Percentiles rank a stretch among this genome's conserved stretches.
Evolutionary conservation across 2,329 filamentous ascomycete genomes (phyloP).

Genomic region (Triangularia verruculosa): DNA sequence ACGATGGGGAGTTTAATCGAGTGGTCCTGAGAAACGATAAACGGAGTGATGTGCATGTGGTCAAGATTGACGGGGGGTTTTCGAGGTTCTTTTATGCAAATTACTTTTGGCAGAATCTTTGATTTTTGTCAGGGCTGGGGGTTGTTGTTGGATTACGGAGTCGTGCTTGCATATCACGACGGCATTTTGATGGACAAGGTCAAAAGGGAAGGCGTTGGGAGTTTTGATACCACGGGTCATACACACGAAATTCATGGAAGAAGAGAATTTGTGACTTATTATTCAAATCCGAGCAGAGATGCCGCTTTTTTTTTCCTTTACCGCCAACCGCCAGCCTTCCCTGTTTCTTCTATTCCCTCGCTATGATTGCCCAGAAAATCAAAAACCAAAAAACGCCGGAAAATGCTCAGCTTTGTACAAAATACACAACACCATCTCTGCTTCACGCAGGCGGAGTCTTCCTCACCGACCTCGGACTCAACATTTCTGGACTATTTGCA

Average conservation of each 20-base stretch:
- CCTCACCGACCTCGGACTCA: not conserved
- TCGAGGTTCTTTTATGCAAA: slow-evolving; percentile 90
- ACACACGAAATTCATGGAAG: not conserved
- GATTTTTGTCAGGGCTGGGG: slow-evolving; percentile 26
- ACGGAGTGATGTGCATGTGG: slow-evolving; percentile 89
- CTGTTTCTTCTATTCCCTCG: not conserved
- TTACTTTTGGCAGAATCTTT: slow-evolving; percentile 91
- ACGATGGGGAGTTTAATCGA: slow-evolving; percentile 74
- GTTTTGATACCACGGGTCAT: not conserved
- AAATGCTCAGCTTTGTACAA: not conserved
- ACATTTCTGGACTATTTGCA: not conserved
- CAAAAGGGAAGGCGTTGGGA: not conserved
- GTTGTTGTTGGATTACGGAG: not conserved
- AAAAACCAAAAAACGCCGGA: not conserved
- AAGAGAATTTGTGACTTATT: not conserved
- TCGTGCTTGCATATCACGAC: slow-evolving; percentile 1
- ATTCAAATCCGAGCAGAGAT: not conserved
- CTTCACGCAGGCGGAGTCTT: not conserved
- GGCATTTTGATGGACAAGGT: not conserved
- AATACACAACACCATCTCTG: not conserved
- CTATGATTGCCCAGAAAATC: not conserved
- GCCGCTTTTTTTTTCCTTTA: not conserved
- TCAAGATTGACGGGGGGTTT: slow-evolving; percentile 92
- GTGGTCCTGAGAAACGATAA: slow-evolving; percentile 81
- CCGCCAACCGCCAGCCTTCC: not conserved